Conservation (phyloP, 495 filamentous ascomycete species). For the Beverwykella pulmonaria region DNA sequence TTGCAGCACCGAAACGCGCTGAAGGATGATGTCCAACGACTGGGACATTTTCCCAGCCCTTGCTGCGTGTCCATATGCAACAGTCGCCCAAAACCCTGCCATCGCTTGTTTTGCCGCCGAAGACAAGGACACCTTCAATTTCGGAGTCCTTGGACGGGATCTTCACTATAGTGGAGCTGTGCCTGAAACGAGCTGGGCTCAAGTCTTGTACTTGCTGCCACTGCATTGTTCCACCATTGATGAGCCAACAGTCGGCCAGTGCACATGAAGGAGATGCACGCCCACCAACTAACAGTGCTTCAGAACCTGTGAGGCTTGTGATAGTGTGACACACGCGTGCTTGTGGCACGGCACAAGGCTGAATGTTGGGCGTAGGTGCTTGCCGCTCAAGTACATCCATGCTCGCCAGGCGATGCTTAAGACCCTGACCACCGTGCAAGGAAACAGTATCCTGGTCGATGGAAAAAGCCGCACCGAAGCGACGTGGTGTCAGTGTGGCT, state of each 20-base stretch:
- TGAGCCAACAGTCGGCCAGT: constrained; percentile 72
- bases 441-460: constrained; percentile 48
- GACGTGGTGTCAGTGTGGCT: constrained; percentile 21
- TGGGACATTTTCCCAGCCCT: constrained; percentile 56
- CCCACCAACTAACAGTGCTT: constrained; percentile 73
- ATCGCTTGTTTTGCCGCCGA: constrained; percentile 68
- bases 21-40: constrained; percentile 47
- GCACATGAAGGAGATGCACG: constrained; percentile 70
- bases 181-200: constrained; percentile 69
- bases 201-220: constrained; percentile 69
- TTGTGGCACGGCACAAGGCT: constrained; percentile 4
- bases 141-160: constrained; percentile 36
- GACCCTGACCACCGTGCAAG: constrained; percentile 55
- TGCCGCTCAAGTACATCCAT: constrained; percentile 54
- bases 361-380: neutral
- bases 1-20: constrained; percentile 64
- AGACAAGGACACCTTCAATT: constrained; percentile 57
- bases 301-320: constrained; percentile 56
- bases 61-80: constrained; percentile 62
- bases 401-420: constrained; percentile 56
- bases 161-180: constrained; percentile 62
- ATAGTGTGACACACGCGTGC: constrained; percentile 74
- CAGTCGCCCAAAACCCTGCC: constrained; percentile 61
- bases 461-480: constrained; percentile 53
- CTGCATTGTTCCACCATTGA: constrained; percentile 52